A percentile compares a stretch with the other conserved stretches of the same genome.
phyloP scores from a whole-genome alignment of 1,284 basidiomycete species.

The Ceratorhiza oryzae-sativae region DNA sequence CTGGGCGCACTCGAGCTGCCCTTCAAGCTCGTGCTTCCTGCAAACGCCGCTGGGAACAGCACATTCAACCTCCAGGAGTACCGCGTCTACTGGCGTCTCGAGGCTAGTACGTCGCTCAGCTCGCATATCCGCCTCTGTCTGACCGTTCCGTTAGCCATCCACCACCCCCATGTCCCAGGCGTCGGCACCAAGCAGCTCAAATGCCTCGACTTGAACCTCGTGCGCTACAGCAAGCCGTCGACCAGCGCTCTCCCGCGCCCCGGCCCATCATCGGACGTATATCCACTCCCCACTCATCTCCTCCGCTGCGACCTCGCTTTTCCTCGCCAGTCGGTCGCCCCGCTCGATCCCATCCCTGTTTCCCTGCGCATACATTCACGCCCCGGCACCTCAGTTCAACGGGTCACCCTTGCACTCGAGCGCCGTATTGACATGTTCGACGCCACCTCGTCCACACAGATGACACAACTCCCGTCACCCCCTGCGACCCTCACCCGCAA shows the following conservation, averaged over 20 bases:
- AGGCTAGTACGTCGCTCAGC: conserved; percentile 66
- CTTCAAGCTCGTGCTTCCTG: conserved; percentile 73
- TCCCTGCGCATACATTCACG: conserved; percentile 52
- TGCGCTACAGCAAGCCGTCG: conserved; percentile 63
- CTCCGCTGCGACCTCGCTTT: conserved; percentile 52
- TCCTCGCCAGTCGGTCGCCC: conserved; percentile 53
- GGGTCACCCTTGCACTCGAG: conserved; percentile 52
- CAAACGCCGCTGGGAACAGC: conserved; percentile 63
- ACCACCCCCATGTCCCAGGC: conserved; percentile 62
- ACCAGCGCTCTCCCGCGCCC: conserved; percentile 52
- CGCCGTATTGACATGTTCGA: conserved; percentile 52
- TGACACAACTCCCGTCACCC: conserved; percentile 48
- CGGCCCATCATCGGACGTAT: conserved; percentile 49
- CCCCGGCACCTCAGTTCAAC: conserved; percentile 48
- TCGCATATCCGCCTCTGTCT: conserved; percentile 43
- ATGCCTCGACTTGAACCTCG: conserved; percentile 69
- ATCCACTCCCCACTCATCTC: conserved; percentile 44
- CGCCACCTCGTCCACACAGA: conserved; percentile 50
- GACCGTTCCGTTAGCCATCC: conserved; percentile 59
- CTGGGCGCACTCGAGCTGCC: conserved; percentile 69
- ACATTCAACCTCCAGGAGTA: conserved; percentile 77
- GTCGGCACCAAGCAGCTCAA: conserved; percentile 71
- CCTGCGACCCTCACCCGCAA: conserved; percentile 57
- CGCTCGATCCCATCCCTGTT: conserved; percentile 54
- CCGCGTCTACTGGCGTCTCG: conserved; percentile 78